These are phyloP conservation scores for Scedosporium aurantiacum DNA, from an alignment of 2,329 filamentous ascomycete genomes.

Conservation along the genomic window DNA sequence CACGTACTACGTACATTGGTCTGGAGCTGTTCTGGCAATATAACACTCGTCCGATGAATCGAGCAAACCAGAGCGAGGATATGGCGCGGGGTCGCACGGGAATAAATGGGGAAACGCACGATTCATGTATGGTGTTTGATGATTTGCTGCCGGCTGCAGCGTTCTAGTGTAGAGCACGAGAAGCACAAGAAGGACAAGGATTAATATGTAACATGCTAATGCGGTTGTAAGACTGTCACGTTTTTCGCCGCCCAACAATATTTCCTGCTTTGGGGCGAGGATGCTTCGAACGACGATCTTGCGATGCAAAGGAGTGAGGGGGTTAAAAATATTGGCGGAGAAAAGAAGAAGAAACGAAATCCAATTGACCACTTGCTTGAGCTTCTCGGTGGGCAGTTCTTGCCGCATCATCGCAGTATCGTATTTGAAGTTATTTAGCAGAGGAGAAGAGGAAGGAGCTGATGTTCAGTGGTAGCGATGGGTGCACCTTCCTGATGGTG, in stretches of 20 bases:
- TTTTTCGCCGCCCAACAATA: background rate
- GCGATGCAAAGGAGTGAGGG: too few relatives aligned
- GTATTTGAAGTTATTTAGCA: too few relatives aligned
- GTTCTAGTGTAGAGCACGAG: background rate
- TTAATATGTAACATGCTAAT: background rate
- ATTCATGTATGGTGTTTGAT: background rate
- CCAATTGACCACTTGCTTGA: too few relatives aligned
- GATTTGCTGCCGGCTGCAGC: background rate
- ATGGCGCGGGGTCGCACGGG: background rate
- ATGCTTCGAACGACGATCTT: too few relatives aligned
- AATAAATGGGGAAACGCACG: constrained; percentile 1
- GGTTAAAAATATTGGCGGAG: too few relatives aligned
- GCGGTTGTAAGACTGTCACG: background rate
- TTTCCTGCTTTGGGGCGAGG: too few relatives aligned
- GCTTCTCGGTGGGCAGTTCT: too few relatives aligned
- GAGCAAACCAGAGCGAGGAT: background rate
- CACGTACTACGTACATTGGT: background rate
- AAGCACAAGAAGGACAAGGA: background rate
- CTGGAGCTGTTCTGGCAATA: background rate
- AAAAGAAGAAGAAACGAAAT: too few relatives aligned
- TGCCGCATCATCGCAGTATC: too few relatives aligned
- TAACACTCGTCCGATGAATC: background rate
- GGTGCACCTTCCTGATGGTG: too few relatives aligned
- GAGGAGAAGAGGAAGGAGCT: too few relatives aligned
- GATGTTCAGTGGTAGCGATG: too few relatives aligned